Conservation (phyloP, 768 basidiomycete species). For the Megacollybia marginata region DNA sequence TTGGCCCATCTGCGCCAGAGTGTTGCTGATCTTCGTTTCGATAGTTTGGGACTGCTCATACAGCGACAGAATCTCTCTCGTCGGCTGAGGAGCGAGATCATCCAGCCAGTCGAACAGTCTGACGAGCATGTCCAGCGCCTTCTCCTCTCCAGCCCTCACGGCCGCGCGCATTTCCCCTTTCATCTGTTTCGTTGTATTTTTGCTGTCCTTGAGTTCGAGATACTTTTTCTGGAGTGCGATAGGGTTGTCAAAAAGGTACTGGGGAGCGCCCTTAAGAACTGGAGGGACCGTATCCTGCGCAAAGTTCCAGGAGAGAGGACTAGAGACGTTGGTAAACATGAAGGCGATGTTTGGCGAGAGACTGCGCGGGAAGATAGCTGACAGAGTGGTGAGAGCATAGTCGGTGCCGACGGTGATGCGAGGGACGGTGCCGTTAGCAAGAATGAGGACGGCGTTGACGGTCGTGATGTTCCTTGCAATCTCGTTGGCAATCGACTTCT, state of each 20-base stretch:
- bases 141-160: background rate
- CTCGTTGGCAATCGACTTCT: constrained; percentile 15
- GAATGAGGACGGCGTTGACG: constrained; percentile 19
- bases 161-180: background rate
- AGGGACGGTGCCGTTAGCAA: constrained; percentile 18
- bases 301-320: constrained; percentile 12
- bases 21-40: too few species aligned
- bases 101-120: background rate
- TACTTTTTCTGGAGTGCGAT: constrained; percentile 5
- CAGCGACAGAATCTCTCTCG: too few species aligned
- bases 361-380: constrained; percentile 14
- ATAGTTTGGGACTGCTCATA: too few species aligned
- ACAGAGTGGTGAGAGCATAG: constrained; percentile 17
- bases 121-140: background rate
- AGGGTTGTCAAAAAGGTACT: constrained; percentile 9
- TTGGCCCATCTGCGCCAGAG: too few species aligned
- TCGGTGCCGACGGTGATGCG: constrained; percentile 18
- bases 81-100: background rate
- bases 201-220: background rate
- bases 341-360: constrained; percentile 17
- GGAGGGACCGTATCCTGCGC: constrained; percentile 9
- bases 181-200: background rate
- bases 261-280: constrained; percentile 3
- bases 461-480: constrained; percentile 11
- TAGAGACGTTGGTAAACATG: constrained; percentile 14